Percentiles rank a stretch among this genome's conserved stretches.
phyloP scores from a whole-genome alignment of 2,329 filamentous ascomycete genomes.

The Clonostachys chloroleuca region DNA sequence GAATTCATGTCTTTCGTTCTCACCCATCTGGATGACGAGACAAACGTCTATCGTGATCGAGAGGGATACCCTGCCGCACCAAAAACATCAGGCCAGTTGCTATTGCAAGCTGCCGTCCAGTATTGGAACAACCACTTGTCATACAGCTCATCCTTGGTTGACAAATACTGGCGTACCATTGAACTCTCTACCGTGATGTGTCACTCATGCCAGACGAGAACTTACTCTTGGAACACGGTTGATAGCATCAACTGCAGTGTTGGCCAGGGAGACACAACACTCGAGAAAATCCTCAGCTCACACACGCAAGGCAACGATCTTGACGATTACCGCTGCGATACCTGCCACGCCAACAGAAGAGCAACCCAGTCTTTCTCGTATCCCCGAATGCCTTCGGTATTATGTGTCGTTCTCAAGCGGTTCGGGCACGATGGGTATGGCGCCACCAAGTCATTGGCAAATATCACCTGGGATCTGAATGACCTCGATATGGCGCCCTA shows the following conservation, averaged over 20 bases:
- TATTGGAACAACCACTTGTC: slow-evolving; percentile 72
- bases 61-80: slow-evolving; percentile 19
- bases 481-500: slow-evolving; percentile 52
- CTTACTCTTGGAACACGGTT: slow-evolving; percentile 35
- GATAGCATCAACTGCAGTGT: slow-evolving; percentile 51
- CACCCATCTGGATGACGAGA: slow-evolving; percentile 79
- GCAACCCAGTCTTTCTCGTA: slow-evolving; percentile 70
- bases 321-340: slow-evolving; percentile 68
- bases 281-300: slow-evolving; percentile 63
- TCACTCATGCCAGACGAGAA: slow-evolving; percentile 47
- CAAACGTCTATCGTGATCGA: slow-evolving; percentile 57
- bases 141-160: slow-evolving; percentile 70
- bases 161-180: slow-evolving; percentile 74
- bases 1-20: slow-evolving; percentile 85
- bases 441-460: slow-evolving; percentile 62
- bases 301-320: slow-evolving; percentile 66
- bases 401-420: slow-evolving; percentile 73
- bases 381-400: slow-evolving; percentile 72
- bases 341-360: slow-evolving; percentile 64
- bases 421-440: slow-evolving; percentile 26
- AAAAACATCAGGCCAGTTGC: slow-evolving; percentile 20
- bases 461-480: slow-evolving; percentile 73
- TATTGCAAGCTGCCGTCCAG: slow-evolving; percentile 56
- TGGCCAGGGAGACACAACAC: slow-evolving; percentile 21
- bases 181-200: slow-evolving; percentile 70